Evolutionary conservation across 2,329 filamentous ascomycete genomes (phyloP), one percentile per base, ranked within the genome.

Genomic region (Sphaceloma murrayae): DNA sequence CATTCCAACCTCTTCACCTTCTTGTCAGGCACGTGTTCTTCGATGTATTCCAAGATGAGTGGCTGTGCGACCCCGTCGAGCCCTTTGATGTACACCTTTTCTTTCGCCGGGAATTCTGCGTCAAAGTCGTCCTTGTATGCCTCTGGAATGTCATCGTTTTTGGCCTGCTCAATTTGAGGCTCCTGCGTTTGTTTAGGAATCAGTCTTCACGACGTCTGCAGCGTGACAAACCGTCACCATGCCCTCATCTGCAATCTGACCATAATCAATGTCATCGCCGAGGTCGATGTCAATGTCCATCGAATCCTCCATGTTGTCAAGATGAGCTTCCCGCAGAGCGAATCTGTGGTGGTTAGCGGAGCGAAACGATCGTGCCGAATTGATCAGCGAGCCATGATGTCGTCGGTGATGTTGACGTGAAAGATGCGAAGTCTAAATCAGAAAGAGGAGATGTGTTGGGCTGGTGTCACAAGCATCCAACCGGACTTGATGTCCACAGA

Each of bases 71-170:
- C 69, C 32, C 81, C 77, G 57, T 94, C 82, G 3, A 96, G 73
- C 14, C 89, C 89, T 48, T 79, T 77, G 43, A 98, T 68, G 62
- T 95, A 81, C n/a, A 95, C 65, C 59, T 91, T 91, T 56, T 77
- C 69, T 13, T 70, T 69, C 47, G 60, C 63, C 8, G 54, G 51
- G 8, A 56, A 57, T 22, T 53, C 47, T n/a, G 46, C 36, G 5
- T 55, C 52, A 1, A 60, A 50, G 46, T 62, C 59, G 16, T 42
- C 52, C 18, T 53, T 52, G 29, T 59, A 50, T 36, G 54, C 45
- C n/a, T 53, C 53, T n/a, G 51, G 52, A 40, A 53, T 56, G 45
- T 46, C 50, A 30, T 60, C 48, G 47, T 48, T 45, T 34, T 56
- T 49, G 36, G 52, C 44, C 46, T 38, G 46, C 43, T 14, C n/a